Percentiles rank a stretch among this genome's conserved stretches.
phyloP scores from a whole-genome alignment of 805 yeast species.

The Clavispora phyllophila region DNA sequence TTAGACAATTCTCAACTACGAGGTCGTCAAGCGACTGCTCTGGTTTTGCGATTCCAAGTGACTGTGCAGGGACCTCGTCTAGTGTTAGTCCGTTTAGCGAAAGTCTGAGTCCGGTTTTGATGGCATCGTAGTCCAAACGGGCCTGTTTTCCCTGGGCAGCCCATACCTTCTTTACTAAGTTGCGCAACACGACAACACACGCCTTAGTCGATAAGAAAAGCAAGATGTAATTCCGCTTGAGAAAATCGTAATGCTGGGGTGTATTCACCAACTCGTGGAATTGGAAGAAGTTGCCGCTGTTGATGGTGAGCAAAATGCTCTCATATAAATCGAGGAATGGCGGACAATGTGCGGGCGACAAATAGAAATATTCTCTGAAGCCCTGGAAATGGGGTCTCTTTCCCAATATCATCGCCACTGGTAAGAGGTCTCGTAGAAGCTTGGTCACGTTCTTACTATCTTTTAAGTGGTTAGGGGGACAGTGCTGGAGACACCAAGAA shows the following conservation, averaged over 20 bases:
- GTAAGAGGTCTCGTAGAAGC: conserved; percentile 46
- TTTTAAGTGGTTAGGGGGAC: conserved; percentile 20
- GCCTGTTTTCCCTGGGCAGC: conserved; percentile 17
- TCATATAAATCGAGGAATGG: conserved; percentile 28
- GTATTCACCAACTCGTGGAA: conserved; percentile 27
- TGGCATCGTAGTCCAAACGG: conserved; percentile 25
- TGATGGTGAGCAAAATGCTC: conserved; percentile 32
- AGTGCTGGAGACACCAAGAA: conserved; percentile 45
- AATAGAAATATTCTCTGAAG: conserved; percentile 12
- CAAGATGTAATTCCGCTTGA: conserved; percentile 33
- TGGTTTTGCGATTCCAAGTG: neutral
- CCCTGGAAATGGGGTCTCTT: conserved; percentile 37
- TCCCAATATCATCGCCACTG: conserved; percentile 52
- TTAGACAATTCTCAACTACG: conserved; percentile 45
- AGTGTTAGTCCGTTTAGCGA: conserved; percentile 10
- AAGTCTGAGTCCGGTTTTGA: conserved; percentile 18
- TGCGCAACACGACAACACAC: conserved; percentile 42
- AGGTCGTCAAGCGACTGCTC: conserved; percentile 27
- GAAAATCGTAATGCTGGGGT: conserved; percentile 24
- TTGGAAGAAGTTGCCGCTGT: conserved; percentile 37
- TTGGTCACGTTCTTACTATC: conserved; percentile 33
- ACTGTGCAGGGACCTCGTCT: neutral
- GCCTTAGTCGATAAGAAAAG: conserved; percentile 44
- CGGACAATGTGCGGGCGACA: conserved; percentile 12
- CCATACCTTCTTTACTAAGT: conserved; percentile 36